Evolutionary conservation across 192 early-diverging fungal genomes (phyloP), one percentile per base, ranked within the genome.

Genomic region (Backusella tarrabulga): DNA sequence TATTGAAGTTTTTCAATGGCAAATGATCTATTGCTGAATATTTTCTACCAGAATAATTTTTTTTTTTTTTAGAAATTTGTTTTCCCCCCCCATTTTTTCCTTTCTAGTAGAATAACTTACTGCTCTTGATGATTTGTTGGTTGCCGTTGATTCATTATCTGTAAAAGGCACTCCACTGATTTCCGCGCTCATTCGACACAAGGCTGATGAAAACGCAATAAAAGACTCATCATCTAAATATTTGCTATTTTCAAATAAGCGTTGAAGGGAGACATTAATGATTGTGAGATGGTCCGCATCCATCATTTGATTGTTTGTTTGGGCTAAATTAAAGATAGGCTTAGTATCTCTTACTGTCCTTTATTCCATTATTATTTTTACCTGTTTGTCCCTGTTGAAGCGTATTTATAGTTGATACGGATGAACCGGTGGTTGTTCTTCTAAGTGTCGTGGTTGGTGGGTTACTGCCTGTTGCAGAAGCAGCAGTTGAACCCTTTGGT

Each of bases 21-120:
- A 86, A 95, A 95, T 12, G 91, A 91, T 79, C 89, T 92, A 50
- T 94, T 89, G 42, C 95, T 91, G 0, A 89, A 80, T n/a, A 78
- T 81, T 84, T 88, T 92, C 88, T 90, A 83, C 1, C 19, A 19
- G 6, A 50, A 50, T 50, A 44, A 44, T 4, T 3, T 2, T 6
- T 40, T 40, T 40, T 40, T 40, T 21, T 32, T 8, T 74, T 21
- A 67, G 38, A 17, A 29, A n/a, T 23, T 1, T 36, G 7, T 72
- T 21, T 44, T 32, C 7, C 42, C 1, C 42, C 1, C 14, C 34
- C 0, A 54, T 19, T 35, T 6, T 36, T 23, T 6, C 12, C 29
- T 14, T 50, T 40, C 38, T 14, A 72, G 0, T 17, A 52, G 14
- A 35, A 26, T 15, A 14, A 52, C 82, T 77, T 77, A 79, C 78